Base-by-base conservation (phyloP, 768 basidiomycete genomes). In the Lactarius hengduanensis region DNA sequence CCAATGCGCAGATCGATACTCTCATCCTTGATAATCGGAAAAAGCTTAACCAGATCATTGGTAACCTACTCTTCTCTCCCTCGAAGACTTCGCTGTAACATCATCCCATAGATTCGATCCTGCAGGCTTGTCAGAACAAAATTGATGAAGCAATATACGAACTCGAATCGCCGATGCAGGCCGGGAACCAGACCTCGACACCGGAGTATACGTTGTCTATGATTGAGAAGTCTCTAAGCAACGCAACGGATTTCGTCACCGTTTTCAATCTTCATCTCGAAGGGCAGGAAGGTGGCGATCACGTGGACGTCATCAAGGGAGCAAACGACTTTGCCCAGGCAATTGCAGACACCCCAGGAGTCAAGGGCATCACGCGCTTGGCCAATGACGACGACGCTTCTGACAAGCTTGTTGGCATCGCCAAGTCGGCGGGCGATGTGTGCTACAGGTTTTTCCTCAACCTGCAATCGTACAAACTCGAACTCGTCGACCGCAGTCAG, bases 91-190 rank as follows among this genome's bases (percentile, higher is more conserved):
- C 41, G 34, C 55, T 30, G 2, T 68, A 63, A 59, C 47, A 34
- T 36, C 16, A n/a, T 36, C 61, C 30, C 62, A 26, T 61, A 95
- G 96, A 99, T 78, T 98, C 96, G 0, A 98, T 98, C 74, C 80
- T 99, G 26, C 93, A 97, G 75, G 92, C 94, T 4, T 98, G 96
- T 76, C 90, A 97, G 36, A 91, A 95, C 71, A 98, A 98, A 77
- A 90, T 99, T 30, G 97, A 99, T 71, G 96, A 98, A 73, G 85
- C 94, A 6, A 92, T 98, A 71, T 99, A 98, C 77, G 97, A 98
- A 76, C 84, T 99, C 50, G 96, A 99, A 77, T 97, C 97, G 4
- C 94, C 94, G 2, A 90, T 92, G 47, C 92, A 94, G 72, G 90
- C 91, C 4, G 97, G 96, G 43, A 98, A 98, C 77, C 84, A 90